phyloP scores from a whole-genome alignment of 2,329 filamentous ascomycete genomes.

The Mariannaea sp. region DNA sequence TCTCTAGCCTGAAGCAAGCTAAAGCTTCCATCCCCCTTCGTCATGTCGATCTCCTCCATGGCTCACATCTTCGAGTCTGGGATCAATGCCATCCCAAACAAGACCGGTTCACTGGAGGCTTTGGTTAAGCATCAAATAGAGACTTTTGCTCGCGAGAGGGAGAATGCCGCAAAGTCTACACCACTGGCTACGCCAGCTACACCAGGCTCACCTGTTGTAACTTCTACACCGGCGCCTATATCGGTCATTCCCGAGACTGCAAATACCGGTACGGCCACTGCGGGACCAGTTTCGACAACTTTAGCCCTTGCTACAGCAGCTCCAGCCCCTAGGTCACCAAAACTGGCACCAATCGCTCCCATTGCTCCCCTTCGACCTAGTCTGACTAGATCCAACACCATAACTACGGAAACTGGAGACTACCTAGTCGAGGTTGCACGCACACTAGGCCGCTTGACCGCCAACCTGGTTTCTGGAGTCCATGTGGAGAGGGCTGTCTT shows the following conservation, averaged over 20 bases:
- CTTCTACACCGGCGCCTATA: background rate
- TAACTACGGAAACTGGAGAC: constrained; percentile 44
- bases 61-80: constrained; percentile 40
- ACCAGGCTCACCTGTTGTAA: constrained; percentile 7
- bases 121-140: constrained; percentile 40
- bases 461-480: constrained; percentile 41
- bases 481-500: constrained; percentile 40
- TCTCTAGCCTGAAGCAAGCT: constrained; percentile 24
- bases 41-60: constrained; percentile 37
- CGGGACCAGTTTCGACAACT: no score
- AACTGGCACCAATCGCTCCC: background rate
- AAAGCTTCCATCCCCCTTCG: constrained; percentile 26
- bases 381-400: constrained; percentile 32
- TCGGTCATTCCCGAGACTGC: background rate
- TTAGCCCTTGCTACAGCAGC: background rate
- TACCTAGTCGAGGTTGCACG: constrained; percentile 43
- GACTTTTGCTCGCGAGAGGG: constrained; percentile 4
- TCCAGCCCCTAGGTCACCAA: background rate
- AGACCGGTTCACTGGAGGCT: constrained; percentile 32
- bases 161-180: constrained; percentile 7
- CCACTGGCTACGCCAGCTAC: background rate
- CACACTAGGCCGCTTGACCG: constrained; percentile 42
- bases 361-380: background rate
- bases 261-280: no score
- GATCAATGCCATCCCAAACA: constrained; percentile 29